These are phyloP conservation scores for Fusarium nelsonii DNA, from an alignment of 2,329 filamentous ascomycete genomes.

Conservation along the genomic window DNA sequence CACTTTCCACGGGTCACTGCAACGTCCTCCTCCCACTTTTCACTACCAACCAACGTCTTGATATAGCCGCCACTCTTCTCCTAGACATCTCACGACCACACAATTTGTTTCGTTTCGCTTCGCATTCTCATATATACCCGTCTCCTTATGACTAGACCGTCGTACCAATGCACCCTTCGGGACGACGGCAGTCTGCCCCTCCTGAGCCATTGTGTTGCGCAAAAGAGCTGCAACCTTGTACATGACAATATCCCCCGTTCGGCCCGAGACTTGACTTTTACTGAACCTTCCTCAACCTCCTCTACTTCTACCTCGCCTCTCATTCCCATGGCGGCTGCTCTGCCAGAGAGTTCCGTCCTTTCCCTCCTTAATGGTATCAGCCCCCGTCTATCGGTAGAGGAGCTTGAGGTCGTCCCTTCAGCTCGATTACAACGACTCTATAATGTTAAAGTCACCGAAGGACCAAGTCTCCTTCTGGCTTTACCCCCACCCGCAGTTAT, in stretches of 20 bases:
- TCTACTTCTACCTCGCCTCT: constrained; percentile 24
- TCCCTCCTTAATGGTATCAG: constrained; percentile 44
- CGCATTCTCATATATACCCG: not conserved
- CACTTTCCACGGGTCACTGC: not conserved
- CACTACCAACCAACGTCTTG: not conserved
- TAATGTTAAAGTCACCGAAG: constrained; percentile 58
- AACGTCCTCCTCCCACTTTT: not conserved
- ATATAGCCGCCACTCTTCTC: constrained; percentile 10
- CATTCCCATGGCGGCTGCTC: constrained; percentile 41
- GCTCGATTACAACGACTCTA: constrained; percentile 58
- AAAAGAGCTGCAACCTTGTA: constrained; percentile 47
- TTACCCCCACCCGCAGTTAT: constrained; percentile 58
- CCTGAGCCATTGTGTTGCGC: constrained; percentile 44
- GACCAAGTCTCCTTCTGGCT: constrained; percentile 57
- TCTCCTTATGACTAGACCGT: constrained; percentile 44
- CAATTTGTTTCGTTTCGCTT: not conserved
- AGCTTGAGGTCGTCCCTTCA: constrained; percentile 51
- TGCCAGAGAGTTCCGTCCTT: constrained; percentile 45
- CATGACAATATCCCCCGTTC: constrained; percentile 45
- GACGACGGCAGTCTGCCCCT: constrained; percentile 44
- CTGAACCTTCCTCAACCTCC: constrained; percentile 29
- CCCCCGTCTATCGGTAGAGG: constrained; percentile 44
- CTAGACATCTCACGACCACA: constrained; percentile 10
- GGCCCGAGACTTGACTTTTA: constrained; percentile 44
- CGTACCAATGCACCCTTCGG: constrained; percentile 48